Percentiles rank a stretch among this genome's conserved stretches.
These are phyloP conservation scores for Rubia tinctorum DNA, from an alignment of 305 asterid species.

Conservation along the genomic window DNA sequence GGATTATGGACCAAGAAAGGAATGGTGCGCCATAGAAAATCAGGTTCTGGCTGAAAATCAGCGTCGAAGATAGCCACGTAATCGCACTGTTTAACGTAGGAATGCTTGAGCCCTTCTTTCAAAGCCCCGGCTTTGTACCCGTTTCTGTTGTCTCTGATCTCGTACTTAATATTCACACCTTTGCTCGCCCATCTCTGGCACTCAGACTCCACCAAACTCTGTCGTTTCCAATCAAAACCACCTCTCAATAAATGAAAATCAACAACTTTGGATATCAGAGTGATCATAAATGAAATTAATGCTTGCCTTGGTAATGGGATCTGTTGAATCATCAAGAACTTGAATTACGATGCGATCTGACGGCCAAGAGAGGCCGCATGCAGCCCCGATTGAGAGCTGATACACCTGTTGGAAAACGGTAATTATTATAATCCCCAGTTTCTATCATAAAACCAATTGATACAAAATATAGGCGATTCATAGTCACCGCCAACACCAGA, in stretches of 20 bases:
- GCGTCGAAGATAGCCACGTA: slow-evolving; percentile 85
- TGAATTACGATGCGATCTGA: slow-evolving; percentile 72
- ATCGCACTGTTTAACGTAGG: slow-evolving; percentile 69
- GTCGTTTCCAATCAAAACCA: slow-evolving; percentile 11
- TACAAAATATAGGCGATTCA: too few species aligned
- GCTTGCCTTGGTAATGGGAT: slow-evolving; percentile 50
- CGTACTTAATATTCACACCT: slow-evolving; percentile 85
- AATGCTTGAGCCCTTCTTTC: slow-evolving; percentile 61
- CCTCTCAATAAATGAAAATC: slow-evolving; percentile 3
- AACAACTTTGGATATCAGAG: neutral
- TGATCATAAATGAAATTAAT: neutral
- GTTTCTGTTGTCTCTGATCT: slow-evolving; percentile 73
- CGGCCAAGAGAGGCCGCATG: slow-evolving; percentile 90
- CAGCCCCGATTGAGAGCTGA: slow-evolving; percentile 86
- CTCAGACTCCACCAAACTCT: slow-evolving; percentile 81
- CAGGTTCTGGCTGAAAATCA: slow-evolving; percentile 92
- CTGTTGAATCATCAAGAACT: slow-evolving; percentile 92
- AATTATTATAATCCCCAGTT: too few species aligned
- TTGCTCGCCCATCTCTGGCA: slow-evolving; percentile 90
- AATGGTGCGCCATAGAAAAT: slow-evolving; percentile 68
- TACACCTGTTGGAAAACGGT: slow-evolving; percentile 38
- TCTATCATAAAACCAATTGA: too few species aligned
- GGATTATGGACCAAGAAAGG: slow-evolving; percentile 77
- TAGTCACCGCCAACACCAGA: too few species aligned
- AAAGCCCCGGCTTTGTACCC: slow-evolving; percentile 97